Evolutionary conservation across 208 protist genomes (phyloP).

Genomic region (Angomonas ambiguus): DNA sequence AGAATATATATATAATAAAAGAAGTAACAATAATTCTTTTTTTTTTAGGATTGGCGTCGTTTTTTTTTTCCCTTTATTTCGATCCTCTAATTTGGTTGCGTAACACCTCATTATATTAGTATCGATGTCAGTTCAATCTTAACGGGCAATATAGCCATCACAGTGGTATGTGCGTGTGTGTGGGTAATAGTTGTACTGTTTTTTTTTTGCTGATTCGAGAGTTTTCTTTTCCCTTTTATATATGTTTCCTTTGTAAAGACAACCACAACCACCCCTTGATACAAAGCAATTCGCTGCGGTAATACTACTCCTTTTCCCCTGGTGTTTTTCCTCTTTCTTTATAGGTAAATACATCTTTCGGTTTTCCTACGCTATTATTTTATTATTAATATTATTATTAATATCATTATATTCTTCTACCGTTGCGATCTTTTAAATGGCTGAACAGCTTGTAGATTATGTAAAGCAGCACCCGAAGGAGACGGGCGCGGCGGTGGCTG

Average conservation of each 20-base stretch:
- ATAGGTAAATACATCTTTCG: no score
- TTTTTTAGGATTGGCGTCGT: not conserved
- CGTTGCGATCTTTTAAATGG: no score
- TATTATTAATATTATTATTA: no score
- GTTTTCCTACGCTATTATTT: no score
- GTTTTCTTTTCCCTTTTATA: not conserved
- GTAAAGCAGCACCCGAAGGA: not conserved
- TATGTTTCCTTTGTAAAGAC: not conserved
- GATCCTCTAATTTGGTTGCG: constrained; percentile 14
- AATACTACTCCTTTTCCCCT: no score
- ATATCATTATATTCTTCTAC: no score
- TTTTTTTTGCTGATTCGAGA: not conserved
- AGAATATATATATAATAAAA: not conserved
- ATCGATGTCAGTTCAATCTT: no score
- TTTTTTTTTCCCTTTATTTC: constrained; percentile 13
- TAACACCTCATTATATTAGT: constrained; percentile 4
- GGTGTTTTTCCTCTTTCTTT: no score
- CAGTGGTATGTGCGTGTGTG: not conserved
- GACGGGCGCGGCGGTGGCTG: not conserved
- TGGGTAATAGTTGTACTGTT: not conserved
- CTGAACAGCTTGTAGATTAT: not conserved
- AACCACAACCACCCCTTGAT: no score
- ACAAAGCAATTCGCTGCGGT: no score
- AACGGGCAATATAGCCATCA: no score
- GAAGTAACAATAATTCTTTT: constrained; percentile 14